A percentile compares a stretch with the other conserved stretches of the same genome.
Conservation (phyloP, 2,329 filamentous ascomycete genomes). For the Trichoderma lentiforme region DNA sequence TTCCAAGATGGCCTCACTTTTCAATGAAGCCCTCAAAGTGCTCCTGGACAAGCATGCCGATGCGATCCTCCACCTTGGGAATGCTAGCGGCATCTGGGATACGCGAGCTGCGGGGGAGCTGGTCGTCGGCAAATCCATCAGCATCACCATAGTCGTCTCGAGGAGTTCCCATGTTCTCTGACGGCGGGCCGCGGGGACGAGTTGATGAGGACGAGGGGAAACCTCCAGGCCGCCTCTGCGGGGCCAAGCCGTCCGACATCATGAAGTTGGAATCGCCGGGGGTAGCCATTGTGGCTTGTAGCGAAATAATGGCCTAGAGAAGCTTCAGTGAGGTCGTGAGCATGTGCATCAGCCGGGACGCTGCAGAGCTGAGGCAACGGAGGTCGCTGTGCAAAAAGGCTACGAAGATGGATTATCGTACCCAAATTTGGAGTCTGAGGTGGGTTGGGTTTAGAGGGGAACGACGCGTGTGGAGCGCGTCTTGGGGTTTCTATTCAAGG, state of each 20-base stretch:
- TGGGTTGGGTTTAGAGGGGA: conserved; percentile 5
- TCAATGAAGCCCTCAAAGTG: conserved; percentile 80
- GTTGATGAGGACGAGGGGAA: conserved; percentile 51
- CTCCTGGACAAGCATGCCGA: conserved; percentile 70
- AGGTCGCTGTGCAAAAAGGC: background rate
- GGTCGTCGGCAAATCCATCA: conserved; percentile 62
- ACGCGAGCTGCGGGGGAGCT: conserved; percentile 53
- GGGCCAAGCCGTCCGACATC: conserved; percentile 52
- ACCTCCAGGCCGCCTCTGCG: conserved; percentile 41
- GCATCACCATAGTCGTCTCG: conserved; percentile 61
- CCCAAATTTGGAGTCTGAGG: conserved; percentile 6
- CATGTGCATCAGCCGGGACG: background rate
- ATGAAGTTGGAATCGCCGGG: conserved; percentile 55
- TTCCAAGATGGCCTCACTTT: conserved; percentile 46
- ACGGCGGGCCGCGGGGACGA: conserved; percentile 57
- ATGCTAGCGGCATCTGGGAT: conserved; percentile 51
- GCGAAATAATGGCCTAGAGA: background rate
- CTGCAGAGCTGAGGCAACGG: background rate
- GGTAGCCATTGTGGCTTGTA: conserved; percentile 42
- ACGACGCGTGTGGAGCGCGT: conserved; percentile 30
- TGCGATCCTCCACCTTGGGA: conserved; percentile 70
- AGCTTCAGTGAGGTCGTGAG: background rate
- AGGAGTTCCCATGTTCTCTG: conserved; percentile 57
- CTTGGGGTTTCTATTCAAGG: conserved; percentile 26
- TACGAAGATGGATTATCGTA: background rate